Percentiles rank a stretch among this genome's conserved stretches.
Evolutionary conservation across 441 rosid species (phyloP).

Genomic region (Rhodomyrtus psidioides): DNA sequence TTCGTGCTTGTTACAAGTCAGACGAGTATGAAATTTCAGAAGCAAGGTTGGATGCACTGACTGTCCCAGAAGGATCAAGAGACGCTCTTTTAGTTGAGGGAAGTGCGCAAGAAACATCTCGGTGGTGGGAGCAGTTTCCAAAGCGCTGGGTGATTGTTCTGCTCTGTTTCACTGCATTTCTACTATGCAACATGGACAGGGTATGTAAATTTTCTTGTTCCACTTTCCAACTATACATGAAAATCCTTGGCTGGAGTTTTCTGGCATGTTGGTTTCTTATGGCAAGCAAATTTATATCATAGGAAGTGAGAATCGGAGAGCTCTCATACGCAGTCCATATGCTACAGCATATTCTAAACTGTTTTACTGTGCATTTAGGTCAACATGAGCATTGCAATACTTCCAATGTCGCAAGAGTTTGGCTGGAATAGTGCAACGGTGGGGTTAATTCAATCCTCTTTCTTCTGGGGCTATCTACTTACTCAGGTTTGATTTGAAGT

Average conservation of each 20-base stretch:
- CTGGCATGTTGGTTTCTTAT: not conserved
- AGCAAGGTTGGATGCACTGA: constrained; percentile 41
- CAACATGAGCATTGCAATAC: constrained; percentile 98
- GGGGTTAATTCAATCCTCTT: constrained; percentile 96
- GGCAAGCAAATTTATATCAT: not conserved
- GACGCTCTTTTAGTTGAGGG: constrained; percentile 52
- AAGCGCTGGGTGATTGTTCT: constrained; percentile 88
- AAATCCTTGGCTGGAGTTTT: not conserved
- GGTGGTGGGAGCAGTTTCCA: constrained; percentile 85
- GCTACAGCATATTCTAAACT: not conserved
- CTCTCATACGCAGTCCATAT: not conserved
- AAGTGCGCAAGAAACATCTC: constrained; percentile 31
- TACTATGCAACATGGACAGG: constrained; percentile 97
- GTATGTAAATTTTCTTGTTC: constrained; percentile 31
- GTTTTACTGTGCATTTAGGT: constrained; percentile 38
- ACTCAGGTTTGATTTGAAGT: constrained; percentile 57
- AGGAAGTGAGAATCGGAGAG: not conserved
- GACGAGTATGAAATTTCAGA: constrained; percentile 64
- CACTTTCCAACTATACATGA: not conserved
- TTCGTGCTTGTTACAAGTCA: constrained; percentile 66
- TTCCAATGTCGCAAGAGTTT: constrained; percentile 94
- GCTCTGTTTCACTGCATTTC: constrained; percentile 79
- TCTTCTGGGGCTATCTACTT: constrained; percentile 98
- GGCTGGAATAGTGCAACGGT: constrained; percentile 96
- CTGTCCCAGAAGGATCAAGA: constrained; percentile 38